These are phyloP conservation scores for Lachnellula cervina DNA, from an alignment of 2,329 filamentous ascomycete genomes.

Conservation along the genomic window DNA sequence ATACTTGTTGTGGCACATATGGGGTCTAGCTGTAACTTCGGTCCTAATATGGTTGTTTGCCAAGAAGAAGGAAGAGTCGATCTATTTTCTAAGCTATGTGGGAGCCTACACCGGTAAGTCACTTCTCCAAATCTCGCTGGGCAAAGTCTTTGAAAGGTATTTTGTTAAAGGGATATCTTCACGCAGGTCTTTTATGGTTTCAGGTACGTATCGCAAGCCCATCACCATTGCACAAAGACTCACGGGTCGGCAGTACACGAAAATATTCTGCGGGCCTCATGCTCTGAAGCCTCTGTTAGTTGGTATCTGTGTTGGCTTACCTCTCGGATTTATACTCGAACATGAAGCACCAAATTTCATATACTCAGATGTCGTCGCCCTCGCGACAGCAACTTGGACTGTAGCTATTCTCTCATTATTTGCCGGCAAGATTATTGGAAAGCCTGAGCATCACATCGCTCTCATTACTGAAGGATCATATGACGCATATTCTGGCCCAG, in stretches of 20 bases:
- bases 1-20: conserved; percentile 47
- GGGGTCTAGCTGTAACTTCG: conserved; percentile 46
- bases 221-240: not conserved
- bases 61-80: conserved; percentile 25
- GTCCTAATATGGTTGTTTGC: conserved; percentile 48
- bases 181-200: conserved; percentile 41
- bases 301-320: conserved; percentile 42
- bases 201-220: conserved; percentile 26
- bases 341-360: conserved; percentile 34
- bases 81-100: conserved; percentile 21
- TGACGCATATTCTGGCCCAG: conserved; percentile 20
- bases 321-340: conserved; percentile 42
- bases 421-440: conserved; percentile 45
- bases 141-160: no score
- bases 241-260: conserved; percentile 33
- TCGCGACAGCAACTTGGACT: conserved; percentile 47
- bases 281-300: conserved; percentile 44
- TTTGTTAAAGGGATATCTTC: not conserved
- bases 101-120: conserved; percentile 18
- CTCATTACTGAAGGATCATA: conserved; percentile 9
- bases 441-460: conserved; percentile 29
- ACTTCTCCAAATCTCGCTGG: no score
- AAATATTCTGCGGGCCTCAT: conserved; percentile 47
- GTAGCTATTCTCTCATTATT: conserved; percentile 44
- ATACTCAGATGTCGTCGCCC: conserved; percentile 43